Evolutionary conservation across 805 yeast genomes (phyloP).

Genomic region (Candida ficus): DNA sequence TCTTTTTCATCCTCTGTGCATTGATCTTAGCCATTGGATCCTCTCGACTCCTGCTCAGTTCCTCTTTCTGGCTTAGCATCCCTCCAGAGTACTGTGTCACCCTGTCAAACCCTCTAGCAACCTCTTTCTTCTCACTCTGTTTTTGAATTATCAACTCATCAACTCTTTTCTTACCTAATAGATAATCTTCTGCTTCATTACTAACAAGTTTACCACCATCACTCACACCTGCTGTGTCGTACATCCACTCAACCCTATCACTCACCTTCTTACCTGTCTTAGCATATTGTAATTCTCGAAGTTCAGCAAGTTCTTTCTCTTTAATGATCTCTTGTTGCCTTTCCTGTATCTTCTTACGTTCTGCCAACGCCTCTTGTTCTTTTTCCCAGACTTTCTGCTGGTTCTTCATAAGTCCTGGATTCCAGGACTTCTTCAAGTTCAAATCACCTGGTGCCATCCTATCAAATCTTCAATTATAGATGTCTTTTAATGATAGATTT

Average conservation of each 20-base stretch:
- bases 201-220: slow-evolving; percentile 22
- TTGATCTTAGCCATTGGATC: slow-evolving; percentile 50
- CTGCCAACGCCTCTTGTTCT: slow-evolving; percentile 75
- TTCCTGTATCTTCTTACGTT: slow-evolving; percentile 57
- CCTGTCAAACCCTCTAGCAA: slow-evolving; percentile 24
- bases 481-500: neutral
- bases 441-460: slow-evolving; percentile 68
- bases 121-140: slow-evolving; percentile 6
- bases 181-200: slow-evolving; percentile 43
- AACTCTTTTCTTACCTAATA: slow-evolving; percentile 47
- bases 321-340: slow-evolving; percentile 57
- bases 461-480: neutral
- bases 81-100: slow-evolving; percentile 4
- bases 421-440: slow-evolving; percentile 93
- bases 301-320: slow-evolving; percentile 56
- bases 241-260: slow-evolving; percentile 82
- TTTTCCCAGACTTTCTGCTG: slow-evolving; percentile 78
- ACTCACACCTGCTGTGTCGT: slow-evolving; percentile 42
- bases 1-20: slow-evolving; percentile 18
- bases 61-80: slow-evolving; percentile 16
- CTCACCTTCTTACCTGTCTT: slow-evolving; percentile 32
- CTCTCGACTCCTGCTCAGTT: slow-evolving; percentile 26
- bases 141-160: slow-evolving; percentile 31
- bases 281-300: slow-evolving; percentile 42
- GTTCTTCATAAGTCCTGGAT: slow-evolving; percentile 82